phyloP scores from a whole-genome alignment of 1,284 basidiomycete genomes.

The Ganoderma lingzhi region DNA sequence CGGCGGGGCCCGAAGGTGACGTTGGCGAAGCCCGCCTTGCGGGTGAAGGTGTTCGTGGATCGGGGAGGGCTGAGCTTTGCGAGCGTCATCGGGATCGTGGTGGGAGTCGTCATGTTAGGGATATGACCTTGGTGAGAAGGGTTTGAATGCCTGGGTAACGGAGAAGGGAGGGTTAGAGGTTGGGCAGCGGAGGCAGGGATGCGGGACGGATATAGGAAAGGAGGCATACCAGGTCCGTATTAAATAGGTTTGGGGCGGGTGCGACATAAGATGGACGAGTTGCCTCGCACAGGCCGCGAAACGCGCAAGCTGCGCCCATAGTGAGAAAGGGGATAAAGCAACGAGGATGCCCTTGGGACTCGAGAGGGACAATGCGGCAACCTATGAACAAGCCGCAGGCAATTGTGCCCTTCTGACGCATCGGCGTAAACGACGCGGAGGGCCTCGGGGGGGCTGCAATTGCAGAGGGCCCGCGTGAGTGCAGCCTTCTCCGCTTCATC shows the following conservation, averaged over 20 bases:
- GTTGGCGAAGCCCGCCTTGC: neutral
- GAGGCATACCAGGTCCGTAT: neutral
- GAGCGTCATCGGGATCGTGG: neutral
- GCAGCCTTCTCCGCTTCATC: neutral
- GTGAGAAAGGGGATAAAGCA: neutral
- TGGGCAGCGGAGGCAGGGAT: neutral
- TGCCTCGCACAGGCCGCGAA: neutral
- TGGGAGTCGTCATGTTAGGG: neutral
- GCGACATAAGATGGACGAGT: neutral
- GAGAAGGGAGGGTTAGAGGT: neutral
- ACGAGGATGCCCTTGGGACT: neutral
- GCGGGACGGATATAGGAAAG: neutral
- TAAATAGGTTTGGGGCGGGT: neutral
- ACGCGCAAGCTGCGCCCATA: neutral
- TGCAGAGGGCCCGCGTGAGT: neutral
- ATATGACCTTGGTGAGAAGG: neutral
- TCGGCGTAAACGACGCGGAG: neutral
- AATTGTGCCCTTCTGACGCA: neutral
- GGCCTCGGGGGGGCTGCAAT: neutral
- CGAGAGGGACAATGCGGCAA: neutral
- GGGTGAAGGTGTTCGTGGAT: neutral
- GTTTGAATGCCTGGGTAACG: neutral
- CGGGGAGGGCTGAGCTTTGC: neutral
- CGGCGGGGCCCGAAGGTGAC: neutral
- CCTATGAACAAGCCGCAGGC: neutral